These are phyloP conservation scores for Scleroderma bovista DNA, from an alignment of 768 basidiomycete species.

Conservation along the genomic window DNA sequence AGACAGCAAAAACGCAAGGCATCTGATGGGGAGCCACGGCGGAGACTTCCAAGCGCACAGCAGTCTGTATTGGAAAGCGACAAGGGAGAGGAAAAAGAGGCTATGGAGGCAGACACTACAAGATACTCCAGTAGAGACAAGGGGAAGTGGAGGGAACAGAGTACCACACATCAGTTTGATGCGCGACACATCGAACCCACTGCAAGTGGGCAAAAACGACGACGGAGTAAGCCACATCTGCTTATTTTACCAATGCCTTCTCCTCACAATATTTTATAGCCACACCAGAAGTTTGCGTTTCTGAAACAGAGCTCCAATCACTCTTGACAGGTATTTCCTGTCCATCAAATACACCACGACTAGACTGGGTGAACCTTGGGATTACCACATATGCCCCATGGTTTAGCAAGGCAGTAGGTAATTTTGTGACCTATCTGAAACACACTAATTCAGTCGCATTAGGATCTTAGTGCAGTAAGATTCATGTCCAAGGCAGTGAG, in stretches of 20 bases:
- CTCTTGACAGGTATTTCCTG: not conserved
- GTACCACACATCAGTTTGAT: not conserved
- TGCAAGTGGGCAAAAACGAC: not conserved
- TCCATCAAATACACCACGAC: not conserved
- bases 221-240: not conserved
- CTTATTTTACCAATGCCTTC: not conserved
- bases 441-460: not conserved
- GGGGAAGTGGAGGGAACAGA: not conserved
- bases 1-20: too few relatives aligned
- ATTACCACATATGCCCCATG: not conserved
- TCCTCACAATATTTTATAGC: not conserved
- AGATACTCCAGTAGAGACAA: too few relatives aligned
- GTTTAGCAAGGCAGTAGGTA: not conserved
- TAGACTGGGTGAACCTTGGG: not conserved
- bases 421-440: not conserved
- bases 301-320: not conserved
- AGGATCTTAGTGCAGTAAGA: not conserved
- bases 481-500: not conserved
- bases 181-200: not conserved
- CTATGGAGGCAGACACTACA: not conserved
- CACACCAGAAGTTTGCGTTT: not conserved
- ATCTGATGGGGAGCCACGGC: too few relatives aligned
- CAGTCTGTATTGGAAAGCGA: too few relatives aligned
- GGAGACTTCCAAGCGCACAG: too few relatives aligned
- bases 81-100: too few relatives aligned